phyloP scores from a whole-genome alignment of 352 stramenopile species.

The Phytophthora pini region DNA sequence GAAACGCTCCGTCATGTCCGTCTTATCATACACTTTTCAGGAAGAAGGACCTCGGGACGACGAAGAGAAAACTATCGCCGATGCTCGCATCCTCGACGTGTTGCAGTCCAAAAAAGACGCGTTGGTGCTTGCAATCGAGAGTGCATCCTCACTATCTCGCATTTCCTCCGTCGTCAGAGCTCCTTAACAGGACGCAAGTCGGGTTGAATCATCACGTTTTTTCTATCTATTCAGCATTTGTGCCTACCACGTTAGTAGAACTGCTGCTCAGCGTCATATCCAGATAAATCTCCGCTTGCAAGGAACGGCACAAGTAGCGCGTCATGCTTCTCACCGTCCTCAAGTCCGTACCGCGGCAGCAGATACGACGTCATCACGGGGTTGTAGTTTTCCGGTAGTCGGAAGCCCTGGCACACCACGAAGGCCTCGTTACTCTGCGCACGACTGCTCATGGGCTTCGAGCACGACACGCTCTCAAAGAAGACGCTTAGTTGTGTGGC shows the following conservation, averaged over 20 bases:
- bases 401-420: slow-evolving; percentile 96
- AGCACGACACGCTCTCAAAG: slow-evolving; percentile 95
- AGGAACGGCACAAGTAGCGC: slow-evolving; percentile 90
- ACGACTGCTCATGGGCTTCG: slow-evolving; percentile 97
- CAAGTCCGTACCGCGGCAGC: slow-evolving; percentile 67
- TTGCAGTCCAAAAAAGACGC: slow-evolving; percentile 53
- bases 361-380: slow-evolving; percentile 90
- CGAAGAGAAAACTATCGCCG: slow-evolving; percentile 30
- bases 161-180: slow-evolving; percentile 49
- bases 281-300: slow-evolving; percentile 92
- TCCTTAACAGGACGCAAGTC: slow-evolving; percentile 23
- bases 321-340: slow-evolving; percentile 56
- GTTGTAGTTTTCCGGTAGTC: slow-evolving; percentile 75
- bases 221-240: slow-evolving; percentile 24
- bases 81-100: slow-evolving; percentile 51
- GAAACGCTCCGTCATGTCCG: slow-evolving; percentile 16
- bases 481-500: slow-evolving; percentile 96
- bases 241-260: slow-evolving; percentile 43
- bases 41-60: not conserved
- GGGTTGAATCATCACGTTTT: slow-evolving; percentile 5
- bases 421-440: slow-evolving; percentile 97
- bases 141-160: slow-evolving; percentile 40
- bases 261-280: slow-evolving; percentile 82
- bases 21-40: slow-evolving; percentile 26
- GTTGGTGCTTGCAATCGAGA: slow-evolving; percentile 53